A percentile compares a stretch with the other conserved stretches of the same genome.
Evolutionary conservation across 1,139 yeast species (phyloP).

Genomic region (Tardiomyces digboiensis): DNA sequence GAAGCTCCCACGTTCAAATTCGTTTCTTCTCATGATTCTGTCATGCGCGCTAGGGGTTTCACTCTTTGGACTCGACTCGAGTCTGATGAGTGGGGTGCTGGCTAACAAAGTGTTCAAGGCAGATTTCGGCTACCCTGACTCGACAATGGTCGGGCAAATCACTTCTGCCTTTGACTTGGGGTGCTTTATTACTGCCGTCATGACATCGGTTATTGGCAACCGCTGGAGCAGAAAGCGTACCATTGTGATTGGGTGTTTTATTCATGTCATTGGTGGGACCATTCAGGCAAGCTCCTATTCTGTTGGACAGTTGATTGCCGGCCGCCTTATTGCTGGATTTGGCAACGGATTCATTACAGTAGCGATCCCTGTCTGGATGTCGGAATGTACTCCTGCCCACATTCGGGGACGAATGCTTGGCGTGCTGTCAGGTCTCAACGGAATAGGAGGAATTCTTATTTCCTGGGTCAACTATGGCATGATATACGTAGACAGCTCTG

Average conservation of each 20-base stretch:
- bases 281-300: not conserved
- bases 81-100: conserved; percentile 4
- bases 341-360: conserved; percentile 13
- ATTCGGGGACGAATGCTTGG: conserved; percentile 10
- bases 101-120: conserved; percentile 5
- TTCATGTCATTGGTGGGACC: conserved; percentile 7
- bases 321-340: not conserved
- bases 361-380: conserved; percentile 12
- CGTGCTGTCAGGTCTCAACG: conserved; percentile 1
- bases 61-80: not conserved
- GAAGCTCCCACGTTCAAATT: not conserved
- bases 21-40: not conserved
- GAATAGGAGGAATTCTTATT: not conserved
- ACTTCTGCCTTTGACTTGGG: conserved; percentile 9
- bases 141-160: conserved; percentile 8
- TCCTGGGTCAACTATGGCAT: conserved; percentile 4
- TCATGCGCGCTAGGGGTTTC: not conserved
- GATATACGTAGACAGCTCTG: not conserved
- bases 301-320: not conserved
- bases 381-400: conserved; percentile 12
- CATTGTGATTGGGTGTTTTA: conserved; percentile 4
- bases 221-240: conserved; percentile 3
- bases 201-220: conserved; percentile 5
- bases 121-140: conserved; percentile 7
- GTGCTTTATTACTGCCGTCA: conserved; percentile 6